A percentile compares a stretch with the other conserved stretches of the same genome.
These are phyloP conservation scores for Huntiella savannae DNA, from an alignment of 2,329 filamentous ascomycete species.

Conservation along the genomic window DNA sequence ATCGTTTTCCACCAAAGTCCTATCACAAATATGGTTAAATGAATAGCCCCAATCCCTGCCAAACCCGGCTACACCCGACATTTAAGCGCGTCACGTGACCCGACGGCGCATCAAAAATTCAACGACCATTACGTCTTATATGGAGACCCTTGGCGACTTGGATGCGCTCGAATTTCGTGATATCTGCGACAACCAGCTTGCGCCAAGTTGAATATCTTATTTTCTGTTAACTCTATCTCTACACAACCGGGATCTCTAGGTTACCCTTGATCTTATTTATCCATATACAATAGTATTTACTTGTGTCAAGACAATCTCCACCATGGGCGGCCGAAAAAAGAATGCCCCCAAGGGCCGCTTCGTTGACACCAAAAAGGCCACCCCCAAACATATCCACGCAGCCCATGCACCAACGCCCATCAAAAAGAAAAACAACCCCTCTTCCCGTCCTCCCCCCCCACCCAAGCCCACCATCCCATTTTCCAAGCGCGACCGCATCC, in stretches of 20 bases:
- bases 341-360: slow-evolving; percentile 11
- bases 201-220: too few relatives aligned
- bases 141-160: too few relatives aligned
- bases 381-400: slow-evolving; percentile 2
- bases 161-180: too few relatives aligned
- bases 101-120: neutral
- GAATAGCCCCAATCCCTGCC: too few relatives aligned
- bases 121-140: slow-evolving; percentile 4
- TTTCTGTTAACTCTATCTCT: too few relatives aligned
- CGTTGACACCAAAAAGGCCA: slow-evolving; percentile 6
- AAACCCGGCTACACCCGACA: neutral
- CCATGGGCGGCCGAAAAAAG: slow-evolving; percentile 25
- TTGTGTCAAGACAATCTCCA: neutral
- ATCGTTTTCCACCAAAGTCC: too few relatives aligned
- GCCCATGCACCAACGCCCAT: slow-evolving; percentile 10
- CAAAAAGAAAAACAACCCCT: slow-evolving; percentile 14
- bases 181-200: too few relatives aligned
- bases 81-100: slow-evolving; percentile 6
- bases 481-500: slow-evolving; percentile 42
- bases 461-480: slow-evolving; percentile 42
- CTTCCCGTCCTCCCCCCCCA: slow-evolving; percentile 2
- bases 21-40: too few relatives aligned
- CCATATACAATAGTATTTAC: neutral
- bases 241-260: too few relatives aligned
- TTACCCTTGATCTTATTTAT: too few relatives aligned